These are phyloP conservation scores for Zychaea mexicana DNA, from an alignment of 371 early-diverging fungal genomes.

Conservation along the genomic window DNA sequence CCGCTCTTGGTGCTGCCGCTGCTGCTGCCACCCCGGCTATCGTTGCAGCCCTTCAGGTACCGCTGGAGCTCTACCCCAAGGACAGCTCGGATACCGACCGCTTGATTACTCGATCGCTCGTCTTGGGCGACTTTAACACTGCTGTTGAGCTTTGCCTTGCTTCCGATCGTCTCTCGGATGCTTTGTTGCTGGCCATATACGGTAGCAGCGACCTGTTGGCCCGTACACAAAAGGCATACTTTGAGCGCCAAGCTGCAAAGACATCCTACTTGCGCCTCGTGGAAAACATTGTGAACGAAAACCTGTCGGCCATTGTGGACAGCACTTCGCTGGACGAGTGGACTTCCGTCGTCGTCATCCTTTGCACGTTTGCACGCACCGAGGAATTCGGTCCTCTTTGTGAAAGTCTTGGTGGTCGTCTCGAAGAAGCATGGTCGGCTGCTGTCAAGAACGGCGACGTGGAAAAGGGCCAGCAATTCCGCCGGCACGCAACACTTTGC, in stretches of 20 bases:
- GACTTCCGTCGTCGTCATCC: constrained; percentile 87
- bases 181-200: constrained; percentile 86
- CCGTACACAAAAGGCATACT: constrained; percentile 86
- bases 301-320: constrained; percentile 80
- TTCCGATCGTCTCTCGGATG: constrained; percentile 86
- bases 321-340: constrained; percentile 84
- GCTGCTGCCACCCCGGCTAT: constrained; percentile 24
- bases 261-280: constrained; percentile 83
- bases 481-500: constrained; percentile 81
- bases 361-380: constrained; percentile 89
- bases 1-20: neutral
- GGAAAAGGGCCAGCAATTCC: constrained; percentile 30
- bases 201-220: constrained; percentile 84
- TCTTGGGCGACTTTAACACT: constrained; percentile 89
- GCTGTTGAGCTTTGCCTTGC: constrained; percentile 88
- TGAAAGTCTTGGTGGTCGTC: constrained; percentile 70
- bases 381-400: constrained; percentile 75
- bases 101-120: constrained; percentile 80
- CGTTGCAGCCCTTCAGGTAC: constrained; percentile 25
- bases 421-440: constrained; percentile 60
- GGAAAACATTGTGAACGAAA: constrained; percentile 78
- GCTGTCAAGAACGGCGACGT: constrained; percentile 43
- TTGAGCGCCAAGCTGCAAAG: constrained; percentile 58
- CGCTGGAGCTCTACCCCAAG: constrained; percentile 64
- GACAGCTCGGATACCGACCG: constrained; percentile 70